These are phyloP conservation scores for Apiotrichum montevideense DNA, from an alignment of 1,284 basidiomycete species.

Conservation along the genomic window DNA sequence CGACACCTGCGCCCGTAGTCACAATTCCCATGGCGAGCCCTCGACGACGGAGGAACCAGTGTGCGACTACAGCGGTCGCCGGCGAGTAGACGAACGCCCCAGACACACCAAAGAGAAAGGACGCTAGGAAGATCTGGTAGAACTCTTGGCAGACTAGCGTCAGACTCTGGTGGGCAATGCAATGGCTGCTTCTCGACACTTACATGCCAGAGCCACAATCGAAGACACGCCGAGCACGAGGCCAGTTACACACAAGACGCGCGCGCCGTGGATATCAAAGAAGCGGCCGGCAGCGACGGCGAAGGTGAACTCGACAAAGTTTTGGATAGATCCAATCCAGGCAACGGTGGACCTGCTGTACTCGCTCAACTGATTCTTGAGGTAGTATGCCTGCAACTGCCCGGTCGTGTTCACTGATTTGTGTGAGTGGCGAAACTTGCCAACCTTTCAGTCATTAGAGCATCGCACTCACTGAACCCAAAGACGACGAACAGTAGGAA, in stretches of 20 bases:
- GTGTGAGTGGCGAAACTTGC: no score
- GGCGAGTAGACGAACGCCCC: conserved; percentile 37
- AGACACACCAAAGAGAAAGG: conserved; percentile 31
- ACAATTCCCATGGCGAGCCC: conserved; percentile 38
- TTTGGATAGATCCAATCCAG: conserved; percentile 26
- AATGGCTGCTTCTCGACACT: not conserved
- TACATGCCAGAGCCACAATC: conserved; percentile 31
- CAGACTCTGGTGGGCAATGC: not conserved
- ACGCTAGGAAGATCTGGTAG: conserved; percentile 40
- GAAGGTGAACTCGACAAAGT: conserved; percentile 30
- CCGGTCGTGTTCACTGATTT: conserved; percentile 10
- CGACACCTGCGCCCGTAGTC: conserved; percentile 33
- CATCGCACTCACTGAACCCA: no score
- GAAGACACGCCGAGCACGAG: conserved; percentile 26
- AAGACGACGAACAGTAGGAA: no score
- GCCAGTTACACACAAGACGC: not conserved
- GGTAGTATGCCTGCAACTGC: conserved; percentile 37
- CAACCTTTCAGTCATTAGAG: no score
- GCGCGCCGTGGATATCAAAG: conserved; percentile 39
- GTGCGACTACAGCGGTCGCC: conserved; percentile 33
- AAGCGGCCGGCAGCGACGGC: conserved; percentile 34
- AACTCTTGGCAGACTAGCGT: conserved; percentile 30
- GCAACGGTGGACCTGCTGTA: conserved; percentile 20
- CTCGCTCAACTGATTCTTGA: conserved; percentile 30
- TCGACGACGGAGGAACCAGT: conserved; percentile 39